phyloP scores from a whole-genome alignment of 1,284 basidiomycete genomes.

The Moesziomyces antarcticus region DNA sequence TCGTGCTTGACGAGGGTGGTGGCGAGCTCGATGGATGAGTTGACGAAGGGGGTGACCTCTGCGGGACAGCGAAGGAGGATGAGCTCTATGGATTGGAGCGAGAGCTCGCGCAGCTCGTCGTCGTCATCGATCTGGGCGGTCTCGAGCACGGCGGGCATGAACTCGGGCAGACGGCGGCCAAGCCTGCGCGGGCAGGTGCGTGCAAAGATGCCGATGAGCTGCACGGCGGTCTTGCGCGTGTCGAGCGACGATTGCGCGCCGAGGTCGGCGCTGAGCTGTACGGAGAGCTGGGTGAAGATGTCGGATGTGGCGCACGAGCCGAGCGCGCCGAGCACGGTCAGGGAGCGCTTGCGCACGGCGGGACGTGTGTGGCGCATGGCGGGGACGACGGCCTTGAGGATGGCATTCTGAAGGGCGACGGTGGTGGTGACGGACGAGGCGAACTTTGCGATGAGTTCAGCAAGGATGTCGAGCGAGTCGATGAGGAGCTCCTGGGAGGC shows the following conservation, averaged over 20 bases:
- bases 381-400: constrained; percentile 76
- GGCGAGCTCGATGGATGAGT: constrained; percentile 77
- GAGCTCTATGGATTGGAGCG: constrained; percentile 77
- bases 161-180: constrained; percentile 50
- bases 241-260: constrained; percentile 66
- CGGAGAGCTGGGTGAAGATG: constrained; percentile 55
- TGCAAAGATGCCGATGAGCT: constrained; percentile 78
- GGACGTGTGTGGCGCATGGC: constrained; percentile 50
- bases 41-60: constrained; percentile 81
- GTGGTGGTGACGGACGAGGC: constrained; percentile 68
- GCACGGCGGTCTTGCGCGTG: constrained; percentile 79
- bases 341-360: constrained; percentile 54
- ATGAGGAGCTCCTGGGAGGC: constrained; percentile 83
- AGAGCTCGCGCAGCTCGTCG: constrained; percentile 70
- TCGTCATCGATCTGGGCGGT: constrained; percentile 82
- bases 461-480: constrained; percentile 88
- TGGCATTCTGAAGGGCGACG: constrained; percentile 70
- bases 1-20: constrained; percentile 89
- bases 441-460: constrained; percentile 83
- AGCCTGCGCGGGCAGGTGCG: constrained; percentile 57
- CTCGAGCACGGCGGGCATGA: constrained; percentile 76
- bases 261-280: constrained; percentile 45
- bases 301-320: constrained; percentile 62
- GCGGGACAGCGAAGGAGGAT: constrained; percentile 80
- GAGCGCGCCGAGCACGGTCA: constrained; percentile 77